Conservation (phyloP, 2,329 filamentous ascomycete species). For the Colletotrichum musicola region DNA sequence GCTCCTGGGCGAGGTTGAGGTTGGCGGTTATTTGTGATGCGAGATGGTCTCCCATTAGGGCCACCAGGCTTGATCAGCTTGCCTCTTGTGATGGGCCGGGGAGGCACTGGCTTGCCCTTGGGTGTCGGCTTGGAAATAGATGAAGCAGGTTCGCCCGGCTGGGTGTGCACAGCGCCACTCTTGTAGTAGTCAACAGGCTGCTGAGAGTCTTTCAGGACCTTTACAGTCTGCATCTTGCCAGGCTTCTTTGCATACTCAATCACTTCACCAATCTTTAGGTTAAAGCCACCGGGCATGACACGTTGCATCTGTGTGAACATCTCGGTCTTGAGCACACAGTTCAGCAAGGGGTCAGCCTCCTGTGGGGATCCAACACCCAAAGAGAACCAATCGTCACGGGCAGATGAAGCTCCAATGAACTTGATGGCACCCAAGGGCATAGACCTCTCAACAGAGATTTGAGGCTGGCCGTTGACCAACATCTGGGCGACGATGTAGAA, state of each 20-base stretch:
- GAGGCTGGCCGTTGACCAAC: conserved; percentile 83
- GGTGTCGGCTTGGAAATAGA: conserved; percentile 88
- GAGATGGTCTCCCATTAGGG: conserved; percentile 84
- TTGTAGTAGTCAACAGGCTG: conserved; percentile 89
- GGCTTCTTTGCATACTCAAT: conserved; percentile 99
- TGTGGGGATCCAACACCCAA: conserved; percentile 90
- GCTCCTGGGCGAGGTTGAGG: conserved; percentile 59
- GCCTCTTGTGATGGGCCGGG: conserved; percentile 91
- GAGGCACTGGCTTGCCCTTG: conserved; percentile 85
- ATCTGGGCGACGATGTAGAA: conserved; percentile 91
- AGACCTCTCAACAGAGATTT: conserved; percentile 84
- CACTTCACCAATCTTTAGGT: conserved; percentile 82
- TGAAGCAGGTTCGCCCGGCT: conserved; percentile 83
- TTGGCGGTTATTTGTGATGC: conserved; percentile 66
- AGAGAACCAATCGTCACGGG: conserved; percentile 97
- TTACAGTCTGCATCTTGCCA: conserved; percentile 88
- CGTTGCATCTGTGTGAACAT: conserved; percentile 92
- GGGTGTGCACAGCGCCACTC: conserved; percentile 90
- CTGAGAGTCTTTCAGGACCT: conserved; percentile 88
- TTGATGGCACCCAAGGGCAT: conserved; percentile 91
- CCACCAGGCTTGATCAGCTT: conserved; percentile 93
- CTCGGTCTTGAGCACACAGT: conserved; percentile 96
- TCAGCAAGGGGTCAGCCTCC: conserved; percentile 93
- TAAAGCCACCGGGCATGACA: conserved; percentile 83
- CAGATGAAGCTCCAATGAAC: conserved; percentile 82